A percentile compares a stretch with the other conserved stretches of the same genome.
Evolutionary conservation across 768 basidiomycete genomes (phyloP).

Genomic region (Termitomyces eurrhizus): DNA sequence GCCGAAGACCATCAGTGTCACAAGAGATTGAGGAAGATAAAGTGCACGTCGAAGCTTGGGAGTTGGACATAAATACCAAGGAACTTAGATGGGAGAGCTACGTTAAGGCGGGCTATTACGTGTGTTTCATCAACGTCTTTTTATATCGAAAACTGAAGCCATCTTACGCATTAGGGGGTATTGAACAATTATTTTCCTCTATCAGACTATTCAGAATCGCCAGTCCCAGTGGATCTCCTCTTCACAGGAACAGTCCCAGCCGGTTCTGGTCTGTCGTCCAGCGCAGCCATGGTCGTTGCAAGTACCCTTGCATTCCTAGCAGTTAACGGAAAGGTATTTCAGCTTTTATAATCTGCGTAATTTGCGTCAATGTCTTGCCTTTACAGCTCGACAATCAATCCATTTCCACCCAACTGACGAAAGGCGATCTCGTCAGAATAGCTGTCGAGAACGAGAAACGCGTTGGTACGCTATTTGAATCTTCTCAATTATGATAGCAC

Average conservation of each 20-base stretch:
- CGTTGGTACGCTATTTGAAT: conserved; percentile 45
- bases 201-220: conserved; percentile 22
- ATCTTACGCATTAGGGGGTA: conserved; percentile 47
- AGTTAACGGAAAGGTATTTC: conserved; percentile 62
- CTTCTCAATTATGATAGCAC: not conserved
- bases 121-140: conserved; percentile 28
- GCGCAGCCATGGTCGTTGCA: conserved; percentile 88
- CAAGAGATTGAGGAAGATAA: conserved; percentile 31
- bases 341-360: not conserved
- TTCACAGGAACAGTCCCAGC: conserved; percentile 82
- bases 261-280: conserved; percentile 84
- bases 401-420: conserved; percentile 33
- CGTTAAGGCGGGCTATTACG: conserved; percentile 83
- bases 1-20: conserved; percentile 22
- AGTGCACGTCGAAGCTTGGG: conserved; percentile 54
- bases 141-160: not conserved
- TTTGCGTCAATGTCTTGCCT: not conserved
- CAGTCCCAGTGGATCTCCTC: conserved; percentile 66
- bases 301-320: conserved; percentile 79
- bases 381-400: conserved; percentile 16
- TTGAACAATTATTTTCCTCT: conserved; percentile 53
- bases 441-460: conserved; percentile 83
- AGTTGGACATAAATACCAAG: conserved; percentile 68
- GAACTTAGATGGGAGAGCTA: conserved; percentile 84
- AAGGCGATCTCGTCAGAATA: conserved; percentile 73